Percentiles rank a stretch among this genome's conserved stretches.
Evolutionary conservation across 306 rosid species (phyloP).

Genomic region (Gleditsia sinensis): DNA sequence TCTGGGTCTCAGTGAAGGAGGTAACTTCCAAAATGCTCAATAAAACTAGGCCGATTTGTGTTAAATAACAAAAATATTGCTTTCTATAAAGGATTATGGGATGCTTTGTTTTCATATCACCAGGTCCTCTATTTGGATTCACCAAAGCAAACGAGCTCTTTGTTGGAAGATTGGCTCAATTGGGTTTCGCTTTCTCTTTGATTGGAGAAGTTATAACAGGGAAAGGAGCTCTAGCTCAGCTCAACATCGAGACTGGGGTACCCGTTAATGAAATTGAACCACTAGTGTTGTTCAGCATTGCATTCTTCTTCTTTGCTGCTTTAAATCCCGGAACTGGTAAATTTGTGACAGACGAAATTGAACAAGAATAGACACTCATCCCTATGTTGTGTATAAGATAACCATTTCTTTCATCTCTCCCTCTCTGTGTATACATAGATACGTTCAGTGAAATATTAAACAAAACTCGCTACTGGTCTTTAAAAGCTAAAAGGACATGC

Average conservation of each 20-base stretch:
- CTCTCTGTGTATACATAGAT: too few species aligned
- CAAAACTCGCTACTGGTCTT: too few species aligned
- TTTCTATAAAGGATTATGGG: not conserved
- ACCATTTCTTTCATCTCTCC: too few species aligned
- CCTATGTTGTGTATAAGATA: too few species aligned
- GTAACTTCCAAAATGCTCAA: too few species aligned
- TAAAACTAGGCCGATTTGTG: too few species aligned
- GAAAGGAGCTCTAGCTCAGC: constrained; percentile 94
- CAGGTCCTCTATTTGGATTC: constrained; percentile 96
- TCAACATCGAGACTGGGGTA: constrained; percentile 94
- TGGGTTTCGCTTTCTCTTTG: constrained; percentile 89
- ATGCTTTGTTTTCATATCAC: not conserved
- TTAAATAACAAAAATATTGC: not conserved
- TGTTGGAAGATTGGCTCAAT: constrained; percentile 97
- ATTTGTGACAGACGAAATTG: constrained; percentile 76
- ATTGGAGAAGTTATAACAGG: constrained; percentile 96
- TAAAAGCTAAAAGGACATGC: too few species aligned
- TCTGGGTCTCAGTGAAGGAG: constrained; percentile 89
- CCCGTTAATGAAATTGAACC: constrained; percentile 93
- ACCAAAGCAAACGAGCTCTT: constrained; percentile 91
- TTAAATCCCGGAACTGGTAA: constrained; percentile 94
- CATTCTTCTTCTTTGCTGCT: constrained; percentile 95
- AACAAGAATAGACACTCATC: constrained; percentile 55
- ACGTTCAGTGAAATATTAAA: too few species aligned
- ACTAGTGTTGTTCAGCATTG: constrained; percentile 75